Evolutionary conservation across 1,139 yeast genomes (phyloP).

Genomic region (Zygotorulaspora mrakii): DNA sequence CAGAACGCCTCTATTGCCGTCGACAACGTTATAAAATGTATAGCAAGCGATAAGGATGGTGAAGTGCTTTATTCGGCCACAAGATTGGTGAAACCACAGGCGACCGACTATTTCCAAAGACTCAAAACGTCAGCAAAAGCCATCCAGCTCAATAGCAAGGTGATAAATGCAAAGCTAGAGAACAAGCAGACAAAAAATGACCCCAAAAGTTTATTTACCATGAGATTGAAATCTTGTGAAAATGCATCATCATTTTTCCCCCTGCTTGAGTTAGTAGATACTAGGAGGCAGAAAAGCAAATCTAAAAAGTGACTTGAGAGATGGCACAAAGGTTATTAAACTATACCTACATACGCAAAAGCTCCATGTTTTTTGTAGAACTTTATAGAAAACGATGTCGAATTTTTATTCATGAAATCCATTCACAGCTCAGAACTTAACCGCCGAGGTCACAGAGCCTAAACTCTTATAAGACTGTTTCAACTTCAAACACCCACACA

Average conservation of each 20-base stretch:
- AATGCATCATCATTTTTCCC: conserved; percentile 28
- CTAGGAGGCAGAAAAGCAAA: too few species aligned
- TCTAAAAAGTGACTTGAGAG: too few species aligned
- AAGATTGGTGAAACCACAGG: conserved; percentile 28
- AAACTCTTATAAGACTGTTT: too few species aligned
- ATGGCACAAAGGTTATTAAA: too few species aligned
- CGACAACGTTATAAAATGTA: conserved; percentile 23
- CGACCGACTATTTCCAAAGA: conserved; percentile 31
- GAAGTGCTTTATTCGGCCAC: conserved; percentile 28
- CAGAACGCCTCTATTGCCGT: conserved; percentile 19
- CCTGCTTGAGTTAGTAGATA: conserved; percentile 13
- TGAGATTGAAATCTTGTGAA: conserved; percentile 13
- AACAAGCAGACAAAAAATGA: conserved; percentile 2
- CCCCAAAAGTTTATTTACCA: conserved; percentile 10
- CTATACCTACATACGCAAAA: too few species aligned
- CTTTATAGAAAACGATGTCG: too few species aligned
- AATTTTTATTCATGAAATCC: too few species aligned
- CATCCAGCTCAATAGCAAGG: conserved; percentile 17
- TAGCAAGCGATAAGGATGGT: conserved; percentile 24
- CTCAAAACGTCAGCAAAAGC: conserved; percentile 20
- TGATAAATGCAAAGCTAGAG: conserved; percentile 12
- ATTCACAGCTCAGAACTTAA: too few species aligned
- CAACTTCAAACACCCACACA: too few species aligned
- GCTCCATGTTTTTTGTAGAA: too few species aligned
- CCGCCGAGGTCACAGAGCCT: too few species aligned